Evolutionary conservation across 148 eudicot genomes (phyloP), one percentile per base, ranked within the genome.

Genomic region (Rhododendron kiyosumense): DNA sequence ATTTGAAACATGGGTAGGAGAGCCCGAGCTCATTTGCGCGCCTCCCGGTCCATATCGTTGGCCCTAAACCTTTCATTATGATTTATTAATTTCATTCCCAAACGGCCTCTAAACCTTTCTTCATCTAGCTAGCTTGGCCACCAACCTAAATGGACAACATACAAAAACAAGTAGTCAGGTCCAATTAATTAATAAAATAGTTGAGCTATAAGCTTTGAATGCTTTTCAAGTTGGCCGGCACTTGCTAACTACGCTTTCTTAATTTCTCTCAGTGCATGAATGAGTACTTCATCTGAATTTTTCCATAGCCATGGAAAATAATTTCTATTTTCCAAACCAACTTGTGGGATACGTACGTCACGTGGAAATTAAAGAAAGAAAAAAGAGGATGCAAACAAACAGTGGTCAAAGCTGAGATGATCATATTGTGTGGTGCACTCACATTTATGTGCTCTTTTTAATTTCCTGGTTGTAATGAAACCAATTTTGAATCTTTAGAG

Each of bases 321-420:
- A 65, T 65, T 65, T 65, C 30, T 65, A n/a, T 65, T 71, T 71
- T 30, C 76, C 38, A 26, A 71, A 30, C 20, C 38, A 71, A 71
- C 3, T 71, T 71, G 38, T 32, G 17, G 76, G 76, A 41, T 41
- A 41, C 43, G 7, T 41, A 41, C 43, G 43, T 11, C 7, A n/a
- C 63, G 15, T 57, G 63, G 30, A 63, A 63, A 63, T 63, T 71
- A 9, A 32, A n/a, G 7, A 9, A 32, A n/a, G 18, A 26, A n/a
- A 24, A 65, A 14, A 13, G 20, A 71, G 76, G 13, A 30, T 71
- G 20, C 76, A 32, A 71, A 30, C 76, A 71, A 71, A 71, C 5
- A 71, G 76, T 71, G 76, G 76, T 71, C 76, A 71, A 30, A 71
- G 41, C 41, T 71, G 76, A 71, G 76, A 71, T 71, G 76, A 71